Base-by-base conservation (phyloP, 139 green algal species). In the Klebsormidium nitens region DNA sequence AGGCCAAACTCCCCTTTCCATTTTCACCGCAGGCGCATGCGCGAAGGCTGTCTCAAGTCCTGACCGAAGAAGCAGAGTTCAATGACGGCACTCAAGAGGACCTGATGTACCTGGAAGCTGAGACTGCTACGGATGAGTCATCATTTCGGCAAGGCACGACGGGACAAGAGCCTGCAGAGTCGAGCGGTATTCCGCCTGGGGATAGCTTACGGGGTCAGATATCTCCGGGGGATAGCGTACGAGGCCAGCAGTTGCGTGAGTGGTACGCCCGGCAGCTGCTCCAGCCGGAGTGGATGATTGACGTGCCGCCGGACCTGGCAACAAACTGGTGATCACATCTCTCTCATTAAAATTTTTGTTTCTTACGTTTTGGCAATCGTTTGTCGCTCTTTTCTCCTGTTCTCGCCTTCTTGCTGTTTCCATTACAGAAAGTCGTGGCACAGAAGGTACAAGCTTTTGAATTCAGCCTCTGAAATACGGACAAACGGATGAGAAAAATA, bases 241-340 rank as follows among this genome's bases (percentile, higher is more conserved):
- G 40, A 42, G 44, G 17, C 19, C 44, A 63, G 38, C 26, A 26
- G 57, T 19, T 50, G 8, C 31, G 50, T 29, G 66, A 67, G 36
- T 75, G 67, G 67, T 75, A 75, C 19, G 2, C 40, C 26, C 44
- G 39, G 34, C 86, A 95, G 84, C 73, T 96, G 5, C 92, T 93
- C 88, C 78, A 84, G 23, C 89, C 88, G 3, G 88, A 96, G 66
- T 96, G 91, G 91, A 83, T 97, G 76, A 81, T 87, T 2, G 91
- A 95, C 29, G 75, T 95, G 14, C 91, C 91, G 28, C 32, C 66
- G 2, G 80, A 91, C 66, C 79, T 96, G 0, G 61, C 17, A 1
- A 74, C 42, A 2, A 74, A 87, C 4, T 95, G 90, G 90, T 94
- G 42, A 49, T n/a, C n/a, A n/a, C n/a, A n/a, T n/a, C n/a, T 71